A percentile compares a stretch with the other conserved stretches of the same genome.
Evolutionary conservation across 306 rosid genomes (phyloP).

Genomic region (barrel medic (Medicago truncatula)): MtrunA17r5.0-ANR NC_053048.1:53626001-53626500

Average conservation of each 20-base stretch:
- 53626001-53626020: slow-evolving; percentile 96
- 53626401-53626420: slow-evolving; percentile 72
- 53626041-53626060: slow-evolving; percentile 92
- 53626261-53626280: slow-evolving; percentile 61
- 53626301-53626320: slow-evolving; percentile 69
- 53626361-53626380: slow-evolving; percentile 95
- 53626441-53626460: slow-evolving; percentile 57
- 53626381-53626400: slow-evolving; percentile 83
- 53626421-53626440: slow-evolving; percentile 69
- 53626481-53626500: slow-evolving; percentile 44
- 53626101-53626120: slow-evolving; percentile 58
- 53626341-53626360: slow-evolving; percentile 85
- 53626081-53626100: slow-evolving; percentile 76
- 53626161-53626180: slow-evolving; percentile 36
- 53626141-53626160: slow-evolving; percentile 40
- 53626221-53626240: slow-evolving; percentile 66
- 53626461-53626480: slow-evolving; percentile 55
- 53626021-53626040: slow-evolving; percentile 89
- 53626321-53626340: slow-evolving; percentile 66
- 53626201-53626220: slow-evolving; percentile 53
- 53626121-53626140: slow-evolving; percentile 44
- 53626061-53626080: slow-evolving; percentile 89
- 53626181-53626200: slow-evolving; percentile 51
- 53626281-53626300: slow-evolving; percentile 59
- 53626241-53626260: slow-evolving; percentile 55